phyloP scores from a whole-genome alignment of 1,139 yeast species.

The Schwanniomyces etchellsii region DNA sequence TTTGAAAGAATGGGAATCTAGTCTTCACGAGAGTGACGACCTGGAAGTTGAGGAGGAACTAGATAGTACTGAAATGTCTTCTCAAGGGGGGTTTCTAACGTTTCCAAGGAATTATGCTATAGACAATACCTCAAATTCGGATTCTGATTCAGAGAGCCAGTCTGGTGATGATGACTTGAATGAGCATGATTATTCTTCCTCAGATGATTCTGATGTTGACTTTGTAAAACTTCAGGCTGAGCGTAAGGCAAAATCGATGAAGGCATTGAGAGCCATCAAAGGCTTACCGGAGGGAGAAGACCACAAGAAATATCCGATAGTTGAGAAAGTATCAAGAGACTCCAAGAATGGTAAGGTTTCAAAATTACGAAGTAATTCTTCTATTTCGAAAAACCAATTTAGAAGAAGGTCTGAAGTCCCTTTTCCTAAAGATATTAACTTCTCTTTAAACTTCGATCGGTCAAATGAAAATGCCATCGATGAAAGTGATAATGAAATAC shows the following conservation, averaged over 20 bases:
- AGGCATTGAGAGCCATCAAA: constrained; percentile 38
- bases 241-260: constrained; percentile 50
- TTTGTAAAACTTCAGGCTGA: constrained; percentile 67
- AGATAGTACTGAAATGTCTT: constrained; percentile 6
- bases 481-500: constrained; percentile 12
- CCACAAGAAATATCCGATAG: constrained; percentile 8
- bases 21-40: too few species aligned
- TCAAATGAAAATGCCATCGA: constrained; percentile 11
- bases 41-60: constrained; percentile 2
- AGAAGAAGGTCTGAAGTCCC: constrained; percentile 38
- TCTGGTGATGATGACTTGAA: constrained; percentile 33
- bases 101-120: constrained; percentile 5
- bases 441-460: constrained; percentile 50
- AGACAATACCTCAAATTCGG: constrained; percentile 3
- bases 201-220: constrained; percentile 66
- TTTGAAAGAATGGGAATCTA: too few species aligned
- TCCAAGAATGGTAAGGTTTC: neutral
- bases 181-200: constrained; percentile 35
- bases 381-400: constrained; percentile 21
- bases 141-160: constrained; percentile 18
- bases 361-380: constrained; percentile 13
- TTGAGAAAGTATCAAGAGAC: constrained; percentile 3
- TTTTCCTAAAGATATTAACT: constrained; percentile 47
- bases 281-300: constrained; percentile 8
- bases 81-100: constrained; percentile 9